Percentiles rank a stretch among this genome's conserved stretches.
Conservation (phyloP, 192 early-diverging fungal species). For the Rhizophagus prolifer region DNA sequence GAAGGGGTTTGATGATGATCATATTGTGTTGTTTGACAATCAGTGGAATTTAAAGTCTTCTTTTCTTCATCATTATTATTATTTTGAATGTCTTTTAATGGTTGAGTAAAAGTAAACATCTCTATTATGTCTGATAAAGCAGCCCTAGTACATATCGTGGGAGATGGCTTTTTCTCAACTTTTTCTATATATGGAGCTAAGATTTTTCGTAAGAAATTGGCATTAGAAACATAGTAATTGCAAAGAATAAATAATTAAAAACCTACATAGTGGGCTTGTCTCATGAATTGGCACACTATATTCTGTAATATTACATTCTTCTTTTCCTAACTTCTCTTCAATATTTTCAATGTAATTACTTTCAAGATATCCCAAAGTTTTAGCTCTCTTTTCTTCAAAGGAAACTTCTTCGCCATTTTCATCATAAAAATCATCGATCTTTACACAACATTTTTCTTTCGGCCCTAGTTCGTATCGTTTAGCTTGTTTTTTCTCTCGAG, state of each 20-base stretch:
- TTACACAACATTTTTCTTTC: constrained; percentile 3
- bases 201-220: neutral
- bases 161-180: constrained; percentile 22
- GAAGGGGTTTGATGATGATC: neutral
- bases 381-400: constrained; percentile 27
- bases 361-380: neutral
- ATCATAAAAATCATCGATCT: constrained; percentile 13
- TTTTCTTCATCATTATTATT: neutral
- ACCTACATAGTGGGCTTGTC: neutral
- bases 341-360: neutral
- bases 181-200: neutral
- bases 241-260: neutral
- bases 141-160: constrained; percentile 21
- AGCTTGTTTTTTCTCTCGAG: neutral
- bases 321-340: neutral
- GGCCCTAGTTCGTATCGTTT: neutral
- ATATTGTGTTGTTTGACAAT: neutral
- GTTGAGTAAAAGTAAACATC: constrained; percentile 24
- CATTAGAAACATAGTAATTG: neutral
- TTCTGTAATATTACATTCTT: neutral
- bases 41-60: neutral
- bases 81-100: neutral
- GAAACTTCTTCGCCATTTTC: constrained; percentile 13
- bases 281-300: neutral
- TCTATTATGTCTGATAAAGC: constrained; percentile 24